Conservation (phyloP, 192 early-diverging fungal species). For the Podila horticola region DNA sequence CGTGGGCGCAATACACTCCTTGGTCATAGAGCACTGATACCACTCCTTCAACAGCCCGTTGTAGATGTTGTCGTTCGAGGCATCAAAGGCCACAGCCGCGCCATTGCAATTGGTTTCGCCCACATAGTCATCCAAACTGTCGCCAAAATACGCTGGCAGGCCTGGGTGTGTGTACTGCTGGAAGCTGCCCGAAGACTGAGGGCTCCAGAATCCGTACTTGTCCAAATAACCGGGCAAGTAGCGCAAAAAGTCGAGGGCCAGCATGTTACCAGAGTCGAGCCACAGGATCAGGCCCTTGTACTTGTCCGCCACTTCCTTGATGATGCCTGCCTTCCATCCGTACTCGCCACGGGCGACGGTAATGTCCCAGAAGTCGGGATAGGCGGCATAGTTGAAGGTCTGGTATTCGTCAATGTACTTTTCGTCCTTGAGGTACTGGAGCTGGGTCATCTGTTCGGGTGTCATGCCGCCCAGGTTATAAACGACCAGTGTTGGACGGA, state of each 20-base stretch:
- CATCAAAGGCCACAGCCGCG: slow-evolving; percentile 61
- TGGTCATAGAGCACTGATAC: slow-evolving; percentile 53
- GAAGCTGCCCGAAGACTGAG: slow-evolving; percentile 48
- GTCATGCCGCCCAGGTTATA: slow-evolving; percentile 65
- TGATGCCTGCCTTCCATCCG: slow-evolving; percentile 66
- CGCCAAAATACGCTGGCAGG: slow-evolving; percentile 55
- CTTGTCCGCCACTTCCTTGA: slow-evolving; percentile 56
- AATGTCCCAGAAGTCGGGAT: slow-evolving; percentile 65
- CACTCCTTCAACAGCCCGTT: slow-evolving; percentile 55
- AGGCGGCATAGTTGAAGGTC: slow-evolving; percentile 53
- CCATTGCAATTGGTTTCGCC: slow-evolving; percentile 61
- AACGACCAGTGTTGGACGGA: slow-evolving; percentile 58
- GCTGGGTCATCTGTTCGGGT: slow-evolving; percentile 44
- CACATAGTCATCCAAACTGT: slow-evolving; percentile 37
- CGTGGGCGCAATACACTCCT: slow-evolving; percentile 61
- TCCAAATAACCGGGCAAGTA: slow-evolving; percentile 51
- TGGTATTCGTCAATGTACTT: slow-evolving; percentile 57
- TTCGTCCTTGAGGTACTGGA: slow-evolving; percentile 54
- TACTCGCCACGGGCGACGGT: slow-evolving; percentile 60
- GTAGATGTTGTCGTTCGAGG: slow-evolving; percentile 46
- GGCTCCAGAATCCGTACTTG: slow-evolving; percentile 62
- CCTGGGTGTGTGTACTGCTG: slow-evolving; percentile 59
- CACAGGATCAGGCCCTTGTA: slow-evolving; percentile 57
- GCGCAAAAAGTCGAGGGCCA: slow-evolving; percentile 58
- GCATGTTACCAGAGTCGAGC: slow-evolving; percentile 62